Percentiles rank a stretch among this genome's conserved stretches.
Evolutionary conservation across 495 filamentous ascomycete species (phyloP).

Genomic region (Aspergillus heteromorphus): DNA sequence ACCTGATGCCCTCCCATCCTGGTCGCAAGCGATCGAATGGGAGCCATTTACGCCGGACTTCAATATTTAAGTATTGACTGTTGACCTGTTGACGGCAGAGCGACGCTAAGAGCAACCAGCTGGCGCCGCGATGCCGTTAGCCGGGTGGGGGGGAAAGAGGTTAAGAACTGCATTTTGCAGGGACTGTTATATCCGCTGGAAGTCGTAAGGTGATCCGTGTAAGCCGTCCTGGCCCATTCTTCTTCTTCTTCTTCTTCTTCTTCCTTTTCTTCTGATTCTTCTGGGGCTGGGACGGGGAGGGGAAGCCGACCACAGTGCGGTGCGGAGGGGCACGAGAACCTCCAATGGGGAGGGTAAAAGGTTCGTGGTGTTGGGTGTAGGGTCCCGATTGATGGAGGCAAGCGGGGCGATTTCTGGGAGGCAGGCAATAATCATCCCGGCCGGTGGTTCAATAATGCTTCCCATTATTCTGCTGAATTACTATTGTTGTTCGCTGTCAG

Average conservation of each 20-base stretch:
- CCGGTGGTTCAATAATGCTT: background rate
- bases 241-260: too few species aligned
- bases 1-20: background rate
- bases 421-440: background rate
- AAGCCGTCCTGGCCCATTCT: too few species aligned
- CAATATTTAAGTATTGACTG: too few species aligned
- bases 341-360: background rate
- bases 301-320: background rate
- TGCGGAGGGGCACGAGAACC: background rate
- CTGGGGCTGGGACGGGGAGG: background rate
- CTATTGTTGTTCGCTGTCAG: conserved; percentile 3
- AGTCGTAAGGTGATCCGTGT: background rate
- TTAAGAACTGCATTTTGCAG: conserved; percentile 12
- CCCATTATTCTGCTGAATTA: background rate
- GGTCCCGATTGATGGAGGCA: background rate
- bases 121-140: conserved; percentile 21
- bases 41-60: too few species aligned
- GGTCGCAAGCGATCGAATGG: background rate
- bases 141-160: conserved; percentile 10
- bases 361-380: background rate
- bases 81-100: background rate
- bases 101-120: conserved; percentile 5
- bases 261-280: background rate
- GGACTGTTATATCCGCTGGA: background rate
- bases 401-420: background rate